Conservation (phyloP, 768 basidiomycete species). For the Boletellus ananas region DNA sequence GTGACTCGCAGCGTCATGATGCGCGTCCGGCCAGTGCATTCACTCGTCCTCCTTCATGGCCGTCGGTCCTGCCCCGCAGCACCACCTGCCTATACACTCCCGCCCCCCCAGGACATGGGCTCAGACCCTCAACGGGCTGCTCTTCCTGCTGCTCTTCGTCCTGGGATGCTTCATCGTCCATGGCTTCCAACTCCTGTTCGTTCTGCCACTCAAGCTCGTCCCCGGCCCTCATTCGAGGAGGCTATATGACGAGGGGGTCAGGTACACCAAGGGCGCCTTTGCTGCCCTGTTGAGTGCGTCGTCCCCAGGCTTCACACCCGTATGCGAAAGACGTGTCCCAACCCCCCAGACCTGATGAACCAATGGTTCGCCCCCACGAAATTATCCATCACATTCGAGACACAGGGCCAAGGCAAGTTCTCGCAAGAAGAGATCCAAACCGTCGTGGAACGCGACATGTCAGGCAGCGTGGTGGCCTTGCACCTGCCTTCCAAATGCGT, state of each 20-base stretch:
- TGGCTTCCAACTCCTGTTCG: slow-evolving; percentile 64
- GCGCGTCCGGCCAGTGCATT: not conserved
- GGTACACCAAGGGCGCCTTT: slow-evolving; percentile 82
- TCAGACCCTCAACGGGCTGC: slow-evolving; percentile 44
- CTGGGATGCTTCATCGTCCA: slow-evolving; percentile 67
- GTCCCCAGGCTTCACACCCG: not conserved
- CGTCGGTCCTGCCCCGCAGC: slow-evolving; percentile 14
- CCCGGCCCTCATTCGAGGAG: slow-evolving; percentile 54
- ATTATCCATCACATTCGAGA: slow-evolving; percentile 70
- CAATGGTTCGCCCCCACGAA: slow-evolving; percentile 81
- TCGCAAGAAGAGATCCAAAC: slow-evolving; percentile 54
- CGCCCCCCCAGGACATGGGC: slow-evolving; percentile 55
- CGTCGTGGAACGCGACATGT: slow-evolving; percentile 52
- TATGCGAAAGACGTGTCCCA: not conserved
- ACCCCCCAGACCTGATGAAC: slow-evolving; percentile 62
- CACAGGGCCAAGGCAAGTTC: slow-evolving; percentile 60
- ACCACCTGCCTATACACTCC: slow-evolving; percentile 49
- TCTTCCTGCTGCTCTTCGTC: slow-evolving; percentile 58
- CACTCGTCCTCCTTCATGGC: too few relatives aligned
- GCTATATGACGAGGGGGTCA: slow-evolving; percentile 66
- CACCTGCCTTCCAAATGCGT: slow-evolving; percentile 77
- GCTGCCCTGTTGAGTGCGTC: slow-evolving; percentile 67
- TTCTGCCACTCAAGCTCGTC: slow-evolving; percentile 63
- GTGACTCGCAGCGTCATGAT: too few relatives aligned
- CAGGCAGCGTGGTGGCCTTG: slow-evolving; percentile 56